These are phyloP conservation scores for Nicotiana attenuata DNA, from an alignment of 257 asterid genomes.

Conservation along the genomic window DNA sequence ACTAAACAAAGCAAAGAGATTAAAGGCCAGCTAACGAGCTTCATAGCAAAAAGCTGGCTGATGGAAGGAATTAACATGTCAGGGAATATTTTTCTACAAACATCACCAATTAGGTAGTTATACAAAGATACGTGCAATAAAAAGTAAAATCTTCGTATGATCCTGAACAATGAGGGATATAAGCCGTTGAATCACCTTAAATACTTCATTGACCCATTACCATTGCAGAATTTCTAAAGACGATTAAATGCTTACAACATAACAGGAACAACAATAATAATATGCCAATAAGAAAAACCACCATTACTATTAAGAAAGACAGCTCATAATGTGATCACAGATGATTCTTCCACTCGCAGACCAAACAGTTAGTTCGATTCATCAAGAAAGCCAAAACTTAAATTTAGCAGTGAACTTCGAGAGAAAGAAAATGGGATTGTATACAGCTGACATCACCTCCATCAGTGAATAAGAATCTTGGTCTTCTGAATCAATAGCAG, in stretches of 20 bases:
- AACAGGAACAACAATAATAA: neutral
- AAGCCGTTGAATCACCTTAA: neutral
- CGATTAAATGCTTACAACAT: neutral
- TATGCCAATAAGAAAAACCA: neutral
- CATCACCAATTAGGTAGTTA: neutral
- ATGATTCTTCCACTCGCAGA: neutral
- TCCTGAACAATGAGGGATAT: neutral
- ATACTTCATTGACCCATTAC: neutral
- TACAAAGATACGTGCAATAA: neutral
- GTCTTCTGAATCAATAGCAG: neutral
- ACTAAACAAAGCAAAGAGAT: too few relatives aligned
- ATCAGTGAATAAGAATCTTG: neutral
- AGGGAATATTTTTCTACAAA: neutral
- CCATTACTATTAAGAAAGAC: neutral
- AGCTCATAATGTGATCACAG: neutral
- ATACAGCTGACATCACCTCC: constrained; percentile 2
- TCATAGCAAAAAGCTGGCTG: too few relatives aligned
- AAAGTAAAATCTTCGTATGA: neutral
- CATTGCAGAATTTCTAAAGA: neutral
- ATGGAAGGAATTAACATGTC: neutral
- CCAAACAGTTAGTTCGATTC: neutral
- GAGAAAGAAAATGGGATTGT: neutral
- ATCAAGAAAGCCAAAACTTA: neutral
- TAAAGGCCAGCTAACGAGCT: too few relatives aligned
- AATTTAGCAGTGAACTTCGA: neutral